Evolutionary conservation across 169 alveolate species (phyloP), one percentile per base, ranked within the genome.

Genomic region (Blepharisma undulans): DNA sequence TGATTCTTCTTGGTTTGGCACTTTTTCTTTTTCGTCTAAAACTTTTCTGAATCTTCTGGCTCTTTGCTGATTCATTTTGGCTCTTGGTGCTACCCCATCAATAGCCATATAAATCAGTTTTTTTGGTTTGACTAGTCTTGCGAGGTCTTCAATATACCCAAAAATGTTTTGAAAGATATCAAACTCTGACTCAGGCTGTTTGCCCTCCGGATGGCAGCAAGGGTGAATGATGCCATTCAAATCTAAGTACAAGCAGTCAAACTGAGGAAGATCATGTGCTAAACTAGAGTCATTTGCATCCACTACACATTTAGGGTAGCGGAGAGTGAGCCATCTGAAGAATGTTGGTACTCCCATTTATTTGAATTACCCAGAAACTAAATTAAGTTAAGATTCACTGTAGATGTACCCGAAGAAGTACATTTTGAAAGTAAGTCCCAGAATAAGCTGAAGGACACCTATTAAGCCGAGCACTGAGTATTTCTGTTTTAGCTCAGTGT

Each of bases 81-180:
- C 99, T 86, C 99, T 97, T 12, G 99, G 99, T 22, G 99, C 99
- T 5, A 99, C 99, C 10, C 99, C 99, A 91, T 99, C 99, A 60
- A 98, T 97, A 6, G 99, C 99, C 94, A 99, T 94, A 94, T 97
- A 98, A 19, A 99, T 93, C 89, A 99, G 92, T 86, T 97, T 97
- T 92, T 97, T 95, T 19, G 99, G 99, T 84, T 98, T 97, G 14
- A 99, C 96, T 91, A 98, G 95, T 88, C 98, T 97, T 76, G 98
- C 96, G 81, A 99, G 93, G 76, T 98, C 95, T 92, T 99, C 99
- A 5, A 99, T 95, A 87, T 98, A 98, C 86, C 95, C 96, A 92
- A 98, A 98, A 22, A 98, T 96, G 92, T 97, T 97, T 89, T 97
- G 96, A 90, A 95, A 97, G 99, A 99, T 99, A 79, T 98, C 99